phyloP scores from a whole-genome alignment of 139 green algal species.

The Bryopsis sp. region DNA sequence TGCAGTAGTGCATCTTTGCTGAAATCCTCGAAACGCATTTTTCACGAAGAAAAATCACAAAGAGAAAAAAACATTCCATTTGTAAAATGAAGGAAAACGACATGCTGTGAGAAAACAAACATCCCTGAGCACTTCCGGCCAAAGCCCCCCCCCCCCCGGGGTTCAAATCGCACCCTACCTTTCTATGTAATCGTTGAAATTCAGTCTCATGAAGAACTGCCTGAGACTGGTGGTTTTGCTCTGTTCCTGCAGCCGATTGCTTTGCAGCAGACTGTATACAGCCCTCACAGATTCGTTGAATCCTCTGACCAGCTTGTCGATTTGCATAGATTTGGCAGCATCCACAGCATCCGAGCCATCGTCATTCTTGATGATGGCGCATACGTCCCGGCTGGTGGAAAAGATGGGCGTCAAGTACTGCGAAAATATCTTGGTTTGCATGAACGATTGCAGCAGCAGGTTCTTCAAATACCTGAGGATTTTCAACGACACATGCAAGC shows the following conservation, averaged over 20 bases:
- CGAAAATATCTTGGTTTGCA: conserved; percentile 36
- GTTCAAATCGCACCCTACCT: too few relatives aligned
- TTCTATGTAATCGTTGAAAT: conserved; percentile 71
- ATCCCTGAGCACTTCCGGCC: too few relatives aligned
- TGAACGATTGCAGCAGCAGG: conserved; percentile 62
- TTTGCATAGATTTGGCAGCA: background rate
- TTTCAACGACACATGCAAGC: background rate
- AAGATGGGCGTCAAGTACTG: conserved; percentile 30
- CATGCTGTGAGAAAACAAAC: too few relatives aligned
- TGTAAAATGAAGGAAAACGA: too few relatives aligned
- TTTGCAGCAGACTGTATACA: conserved; percentile 44
- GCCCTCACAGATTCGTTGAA: conserved; percentile 4
- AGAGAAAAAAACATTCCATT: too few relatives aligned
- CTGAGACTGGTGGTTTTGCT: conserved; percentile 54
- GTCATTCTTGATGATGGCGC: conserved; percentile 47
- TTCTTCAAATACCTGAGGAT: conserved; percentile 37
- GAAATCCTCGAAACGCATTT: too few relatives aligned
- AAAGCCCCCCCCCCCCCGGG: too few relatives aligned
- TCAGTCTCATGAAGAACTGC: conserved; percentile 68
- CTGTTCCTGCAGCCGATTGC: conserved; percentile 33
- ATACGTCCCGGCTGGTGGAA: conserved; percentile 24
- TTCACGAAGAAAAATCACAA: too few relatives aligned
- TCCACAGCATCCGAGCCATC: background rate
- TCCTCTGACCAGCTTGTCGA: background rate
- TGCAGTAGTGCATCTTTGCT: too few relatives aligned